Evolutionary conservation across 1,284 basidiomycete species (phyloP).

Genomic region (Laetiporus sulphureus): DNA sequence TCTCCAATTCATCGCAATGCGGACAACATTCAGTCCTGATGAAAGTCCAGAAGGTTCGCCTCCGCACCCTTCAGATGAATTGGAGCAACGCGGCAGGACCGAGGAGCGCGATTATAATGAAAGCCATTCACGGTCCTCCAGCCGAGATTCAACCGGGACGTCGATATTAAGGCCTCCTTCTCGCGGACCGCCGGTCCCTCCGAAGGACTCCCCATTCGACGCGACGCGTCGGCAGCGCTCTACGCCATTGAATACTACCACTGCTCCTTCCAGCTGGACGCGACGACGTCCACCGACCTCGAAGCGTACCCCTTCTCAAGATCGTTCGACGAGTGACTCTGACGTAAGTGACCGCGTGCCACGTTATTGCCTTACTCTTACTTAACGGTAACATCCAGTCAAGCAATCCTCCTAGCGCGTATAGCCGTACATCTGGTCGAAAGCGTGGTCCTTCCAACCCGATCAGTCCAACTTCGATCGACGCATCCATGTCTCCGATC

Average conservation of each 20-base stretch:
- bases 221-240: slow-evolving; percentile 55
- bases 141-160: slow-evolving; percentile 43
- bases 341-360: no score
- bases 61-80: slow-evolving; percentile 12
- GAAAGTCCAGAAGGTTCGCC: slow-evolving; percentile 27
- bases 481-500: slow-evolving; percentile 26
- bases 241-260: slow-evolving; percentile 45
- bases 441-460: slow-evolving; percentile 64
- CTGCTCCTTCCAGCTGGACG: slow-evolving; percentile 67
- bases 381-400: slow-evolving; percentile 12
- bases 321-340: slow-evolving; percentile 49
- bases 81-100: slow-evolving; percentile 22
- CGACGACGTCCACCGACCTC: slow-evolving; percentile 56
- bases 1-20: slow-evolving; percentile 56
- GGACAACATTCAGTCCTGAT: slow-evolving; percentile 44
- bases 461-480: slow-evolving; percentile 44
- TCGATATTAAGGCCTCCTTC: slow-evolving; percentile 33
- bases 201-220: slow-evolving; percentile 56
- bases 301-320: slow-evolving; percentile 51
- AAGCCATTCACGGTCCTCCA: slow-evolving; percentile 47
- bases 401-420: slow-evolving; percentile 29
- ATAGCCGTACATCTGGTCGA: slow-evolving; percentile 36
- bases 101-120: slow-evolving; percentile 29
- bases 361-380: no score
- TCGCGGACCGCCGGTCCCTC: slow-evolving; percentile 41